phyloP scores from a whole-genome alignment of 495 filamentous ascomycete species.

The Gamarada debralockiae region DNA sequence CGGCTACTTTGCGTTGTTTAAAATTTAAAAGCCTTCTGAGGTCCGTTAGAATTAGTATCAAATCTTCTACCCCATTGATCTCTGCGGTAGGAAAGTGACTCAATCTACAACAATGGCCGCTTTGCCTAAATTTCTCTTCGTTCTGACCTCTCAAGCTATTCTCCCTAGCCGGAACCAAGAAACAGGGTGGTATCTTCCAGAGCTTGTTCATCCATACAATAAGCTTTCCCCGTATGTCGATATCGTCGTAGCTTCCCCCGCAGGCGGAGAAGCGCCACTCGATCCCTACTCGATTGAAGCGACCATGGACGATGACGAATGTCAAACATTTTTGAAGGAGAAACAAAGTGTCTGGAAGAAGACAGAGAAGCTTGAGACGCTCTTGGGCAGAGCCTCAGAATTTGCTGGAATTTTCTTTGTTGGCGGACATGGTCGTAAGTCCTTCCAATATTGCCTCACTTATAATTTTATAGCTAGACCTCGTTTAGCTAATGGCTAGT shows the following conservation, averaged over 20 bases:
- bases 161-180: no score
- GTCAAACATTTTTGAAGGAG: conserved; percentile 47
- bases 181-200: no score
- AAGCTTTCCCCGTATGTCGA: conserved; percentile 48
- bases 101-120: no score
- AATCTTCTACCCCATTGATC: no score
- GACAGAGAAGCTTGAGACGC: conserved; percentile 46
- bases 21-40: no score
- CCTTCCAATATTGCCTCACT: no score
- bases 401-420: conserved; percentile 70
- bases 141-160: conserved; percentile 2
- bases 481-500: background rate
- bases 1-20: no score
- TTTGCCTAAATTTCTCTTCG: no score
- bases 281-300: conserved; percentile 59
- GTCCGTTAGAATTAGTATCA: no score
- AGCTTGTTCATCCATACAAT: conserved; percentile 65
- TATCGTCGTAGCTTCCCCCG: conserved; percentile 60
- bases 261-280: conserved; percentile 54
- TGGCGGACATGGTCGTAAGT: conserved; percentile 68
- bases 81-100: no score
- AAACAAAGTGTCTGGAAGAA: conserved; percentile 57
- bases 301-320: conserved; percentile 50
- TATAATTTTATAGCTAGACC: no score
- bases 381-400: conserved; percentile 48